Base-by-base conservation (phyloP, 306 rosid species). In the Pyrus bretschneideri region DNA sequence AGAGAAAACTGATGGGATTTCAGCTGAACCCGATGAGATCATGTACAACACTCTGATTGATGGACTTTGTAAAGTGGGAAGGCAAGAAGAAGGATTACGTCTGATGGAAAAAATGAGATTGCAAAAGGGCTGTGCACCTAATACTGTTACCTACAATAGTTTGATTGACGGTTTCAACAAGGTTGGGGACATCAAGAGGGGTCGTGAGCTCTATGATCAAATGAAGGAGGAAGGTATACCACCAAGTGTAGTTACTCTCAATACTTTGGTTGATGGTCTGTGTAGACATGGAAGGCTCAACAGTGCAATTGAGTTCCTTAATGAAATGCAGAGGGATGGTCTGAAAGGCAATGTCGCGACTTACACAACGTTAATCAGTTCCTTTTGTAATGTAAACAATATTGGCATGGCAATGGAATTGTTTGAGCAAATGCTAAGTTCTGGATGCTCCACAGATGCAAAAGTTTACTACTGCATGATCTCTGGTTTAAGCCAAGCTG, bases 41-140 rank as follows among this genome's bases (percentile, higher is more conserved):
- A 81, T 76, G 70, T 91, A 81, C 78, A 91, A 91, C 69, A 88
- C 94, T 38, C 65, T 91, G 87, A 89, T 94, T 73, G 90, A 90
- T 71, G 97, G 96, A 54, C 96, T 91, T 22, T 91, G 93, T 81
- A 91, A 90, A 82, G 96, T 87, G 59, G 97, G 97, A 66, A 88
- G 90, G 86, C 96, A 85, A 45, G 97, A 93, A 72, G 93, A 93
- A 61, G 90, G 93, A 38, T 61, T 86, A 83, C 75, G 44, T 35
- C 75, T 93, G 87, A 82, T 91, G 87, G 85, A 88, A 79, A 81
- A 73, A 79, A 94, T 94, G 97, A 85, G 83, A 86, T 81, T 38
- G 6, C 70, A 78, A 42, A 46, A 69, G 15, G 78, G 65, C 19
- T 81, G 79, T 72, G 81, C 76, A 25, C 97, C 94, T 9, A 85